These are phyloP conservation scores for Cardamine occulta DNA, from an alignment of 345 rosid species.

Conservation along the genomic window DNA sequence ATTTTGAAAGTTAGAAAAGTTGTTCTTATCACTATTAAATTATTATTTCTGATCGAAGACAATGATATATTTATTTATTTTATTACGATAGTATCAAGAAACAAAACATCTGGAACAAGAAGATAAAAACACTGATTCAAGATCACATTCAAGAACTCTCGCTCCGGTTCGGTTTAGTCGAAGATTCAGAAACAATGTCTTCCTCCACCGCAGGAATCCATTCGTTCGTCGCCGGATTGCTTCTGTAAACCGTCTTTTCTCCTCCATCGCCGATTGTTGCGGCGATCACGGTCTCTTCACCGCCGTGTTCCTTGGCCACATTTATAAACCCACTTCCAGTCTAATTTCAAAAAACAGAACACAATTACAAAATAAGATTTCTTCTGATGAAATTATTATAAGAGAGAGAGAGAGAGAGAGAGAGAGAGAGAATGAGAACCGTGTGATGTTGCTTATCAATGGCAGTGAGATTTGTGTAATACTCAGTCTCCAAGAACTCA, in stretches of 20 bases:
- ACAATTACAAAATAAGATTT: not conserved
- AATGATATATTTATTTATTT: not conserved
- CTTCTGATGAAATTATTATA: not conserved
- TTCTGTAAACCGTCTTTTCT: constrained; percentile 37
- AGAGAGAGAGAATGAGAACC: constrained; percentile 38
- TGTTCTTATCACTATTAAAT: constrained; percentile 12
- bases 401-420: not conserved
- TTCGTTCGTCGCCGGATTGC: constrained; percentile 82
- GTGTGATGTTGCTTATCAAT: constrained; percentile 76
- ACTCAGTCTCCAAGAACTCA: constrained; percentile 69
- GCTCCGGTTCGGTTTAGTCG: constrained; percentile 61
- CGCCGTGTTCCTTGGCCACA: constrained; percentile 47
- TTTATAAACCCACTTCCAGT: constrained; percentile 75
- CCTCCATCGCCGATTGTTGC: constrained; percentile 31
- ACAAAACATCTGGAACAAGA: constrained; percentile 27
- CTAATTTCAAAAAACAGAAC: constrained; percentile 44
- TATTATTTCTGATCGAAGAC: not conserved
- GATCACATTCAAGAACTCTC: constrained; percentile 47
- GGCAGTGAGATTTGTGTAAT: constrained; percentile 60
- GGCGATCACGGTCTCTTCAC: constrained; percentile 26
- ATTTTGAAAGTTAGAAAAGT: not conserved
- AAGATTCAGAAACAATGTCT: constrained; percentile 42
- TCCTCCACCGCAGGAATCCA: constrained; percentile 59
- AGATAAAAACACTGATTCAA: constrained; percentile 11
- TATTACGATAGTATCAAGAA: constrained; percentile 19